Conservation (phyloP, 805 yeast species). For the Zygotorulaspora chibaensis region DNA sequence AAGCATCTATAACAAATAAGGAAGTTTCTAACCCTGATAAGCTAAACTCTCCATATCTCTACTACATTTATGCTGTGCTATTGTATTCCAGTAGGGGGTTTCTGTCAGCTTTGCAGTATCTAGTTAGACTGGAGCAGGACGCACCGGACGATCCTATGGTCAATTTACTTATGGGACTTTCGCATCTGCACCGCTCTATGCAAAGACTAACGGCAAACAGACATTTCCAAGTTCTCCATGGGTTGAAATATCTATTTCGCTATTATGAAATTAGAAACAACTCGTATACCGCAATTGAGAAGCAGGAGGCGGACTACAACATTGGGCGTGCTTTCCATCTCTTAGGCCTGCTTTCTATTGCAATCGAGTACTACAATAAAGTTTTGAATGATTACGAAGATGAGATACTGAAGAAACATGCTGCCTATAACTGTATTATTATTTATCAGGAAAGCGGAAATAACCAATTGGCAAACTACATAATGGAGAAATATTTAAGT, state of each 20-base stretch:
- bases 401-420: slow-evolving; percentile 63
- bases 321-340: slow-evolving; percentile 82
- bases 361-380: slow-evolving; percentile 65
- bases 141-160: slow-evolving; percentile 76
- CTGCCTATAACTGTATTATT: slow-evolving; percentile 79
- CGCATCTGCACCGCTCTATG: slow-evolving; percentile 85
- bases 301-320: slow-evolving; percentile 78
- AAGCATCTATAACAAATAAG: slow-evolving; percentile 65
- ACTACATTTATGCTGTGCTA: slow-evolving; percentile 75
- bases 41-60: slow-evolving; percentile 60
- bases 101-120: slow-evolving; percentile 74
- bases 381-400: slow-evolving; percentile 55
- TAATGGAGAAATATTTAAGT: slow-evolving; percentile 63
- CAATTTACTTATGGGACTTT: slow-evolving; percentile 66
- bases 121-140: slow-evolving; percentile 62
- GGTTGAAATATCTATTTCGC: slow-evolving; percentile 70
- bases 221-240: slow-evolving; percentile 84
- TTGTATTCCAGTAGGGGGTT: slow-evolving; percentile 79
- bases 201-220: slow-evolving; percentile 84
- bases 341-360: slow-evolving; percentile 70
- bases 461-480: slow-evolving; percentile 51
- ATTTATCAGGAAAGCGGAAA: slow-evolving; percentile 79
- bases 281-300: slow-evolving; percentile 39
- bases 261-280: slow-evolving; percentile 53
- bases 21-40: slow-evolving; percentile 40